Evolutionary conservation across 805 yeast genomes (phyloP).

Genomic region (Saccharomycopsis fodiens): DNA sequence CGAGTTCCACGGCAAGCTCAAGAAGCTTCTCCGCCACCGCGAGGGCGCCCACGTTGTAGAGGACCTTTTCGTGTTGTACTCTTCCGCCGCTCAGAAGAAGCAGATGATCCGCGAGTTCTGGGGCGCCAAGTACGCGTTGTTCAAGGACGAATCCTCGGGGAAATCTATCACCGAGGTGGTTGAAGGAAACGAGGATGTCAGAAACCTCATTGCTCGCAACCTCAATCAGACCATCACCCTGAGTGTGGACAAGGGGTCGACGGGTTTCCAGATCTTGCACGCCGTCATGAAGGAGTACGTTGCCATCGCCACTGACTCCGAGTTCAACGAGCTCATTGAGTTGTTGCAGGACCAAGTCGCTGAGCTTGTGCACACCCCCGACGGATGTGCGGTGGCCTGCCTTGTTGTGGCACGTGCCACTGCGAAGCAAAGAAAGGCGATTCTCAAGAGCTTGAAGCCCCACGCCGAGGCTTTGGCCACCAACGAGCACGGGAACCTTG

Average conservation of each 20-base stretch:
- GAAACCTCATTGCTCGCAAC: slow-evolving; percentile 65
- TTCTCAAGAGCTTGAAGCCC: slow-evolving; percentile 63
- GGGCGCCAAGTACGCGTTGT: slow-evolving; percentile 92
- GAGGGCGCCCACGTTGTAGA: slow-evolving; percentile 98
- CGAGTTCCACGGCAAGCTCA: slow-evolving; percentile 83
- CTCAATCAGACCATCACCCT: slow-evolving; percentile 78
- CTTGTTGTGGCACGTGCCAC: slow-evolving; percentile 70
- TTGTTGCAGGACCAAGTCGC: slow-evolving; percentile 82
- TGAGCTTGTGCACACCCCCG: slow-evolving; percentile 90
- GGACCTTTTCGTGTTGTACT: slow-evolving; percentile 79
- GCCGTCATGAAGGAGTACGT: slow-evolving; percentile 92
- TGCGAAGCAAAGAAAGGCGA: slow-evolving; percentile 85
- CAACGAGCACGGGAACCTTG: slow-evolving; percentile 82
- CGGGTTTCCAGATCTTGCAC: slow-evolving; percentile 92
- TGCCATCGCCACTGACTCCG: slow-evolving; percentile 60
- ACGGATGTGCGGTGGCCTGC: slow-evolving; percentile 89
- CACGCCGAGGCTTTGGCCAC: slow-evolving; percentile 71
- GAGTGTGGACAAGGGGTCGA: slow-evolving; percentile 89
- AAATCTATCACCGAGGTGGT: slow-evolving; percentile 60
- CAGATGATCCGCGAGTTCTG: slow-evolving; percentile 95
- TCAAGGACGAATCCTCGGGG: slow-evolving; percentile 64
- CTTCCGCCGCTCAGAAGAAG: slow-evolving; percentile 74
- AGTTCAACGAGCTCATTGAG: slow-evolving; percentile 75
- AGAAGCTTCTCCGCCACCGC: slow-evolving; percentile 91
- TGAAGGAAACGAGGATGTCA: slow-evolving; percentile 65